A percentile compares a stretch with the other conserved stretches of the same genome.
These are phyloP conservation scores for Acacia melanoxylon DNA, from an alignment of 306 rosid genomes.

Conservation along the genomic window DNA sequence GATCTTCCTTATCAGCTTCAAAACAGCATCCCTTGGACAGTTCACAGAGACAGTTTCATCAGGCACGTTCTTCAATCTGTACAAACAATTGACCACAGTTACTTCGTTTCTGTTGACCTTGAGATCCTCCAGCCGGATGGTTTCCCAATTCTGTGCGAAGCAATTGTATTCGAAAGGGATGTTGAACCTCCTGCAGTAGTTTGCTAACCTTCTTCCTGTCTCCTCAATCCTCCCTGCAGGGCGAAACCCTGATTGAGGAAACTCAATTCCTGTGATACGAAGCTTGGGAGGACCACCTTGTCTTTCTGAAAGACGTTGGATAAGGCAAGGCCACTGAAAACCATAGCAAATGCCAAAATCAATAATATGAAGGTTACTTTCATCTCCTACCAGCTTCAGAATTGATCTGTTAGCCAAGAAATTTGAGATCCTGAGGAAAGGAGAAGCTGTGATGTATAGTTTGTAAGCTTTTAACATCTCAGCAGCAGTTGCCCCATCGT, in stretches of 20 bases:
- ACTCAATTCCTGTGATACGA: slow-evolving; percentile 67
- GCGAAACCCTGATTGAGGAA: slow-evolving; percentile 74
- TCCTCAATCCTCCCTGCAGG: slow-evolving; percentile 75
- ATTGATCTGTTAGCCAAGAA: slow-evolving; percentile 64
- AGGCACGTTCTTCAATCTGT: slow-evolving; percentile 57
- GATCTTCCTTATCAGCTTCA: slow-evolving; percentile 64
- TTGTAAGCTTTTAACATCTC: slow-evolving; percentile 63
- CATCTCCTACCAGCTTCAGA: slow-evolving; percentile 38
- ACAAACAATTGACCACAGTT: slow-evolving; percentile 63
- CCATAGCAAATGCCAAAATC: slow-evolving; percentile 81
- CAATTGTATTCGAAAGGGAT: slow-evolving; percentile 61
- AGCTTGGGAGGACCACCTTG: slow-evolving; percentile 66
- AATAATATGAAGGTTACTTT: slow-evolving; percentile 56
- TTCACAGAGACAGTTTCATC: slow-evolving; percentile 56
- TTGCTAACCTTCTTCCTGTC: slow-evolving; percentile 56
- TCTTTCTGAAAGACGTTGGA: slow-evolving; percentile 66
- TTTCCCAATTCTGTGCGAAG: slow-evolving; percentile 78
- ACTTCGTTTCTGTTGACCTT: slow-evolving; percentile 50
- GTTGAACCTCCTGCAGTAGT: slow-evolving; percentile 62
- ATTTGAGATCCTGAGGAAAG: slow-evolving; percentile 61
- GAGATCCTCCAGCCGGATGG: slow-evolving; percentile 58
- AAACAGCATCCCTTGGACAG: slow-evolving; percentile 67
- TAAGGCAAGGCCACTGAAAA: slow-evolving; percentile 83
- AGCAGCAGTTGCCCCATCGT: slow-evolving; percentile 44
- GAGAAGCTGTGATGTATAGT: slow-evolving; percentile 55